Base-by-base conservation (phyloP, 2,329 filamentous ascomycete genomes). In the Diaporthe vexans region DNA sequence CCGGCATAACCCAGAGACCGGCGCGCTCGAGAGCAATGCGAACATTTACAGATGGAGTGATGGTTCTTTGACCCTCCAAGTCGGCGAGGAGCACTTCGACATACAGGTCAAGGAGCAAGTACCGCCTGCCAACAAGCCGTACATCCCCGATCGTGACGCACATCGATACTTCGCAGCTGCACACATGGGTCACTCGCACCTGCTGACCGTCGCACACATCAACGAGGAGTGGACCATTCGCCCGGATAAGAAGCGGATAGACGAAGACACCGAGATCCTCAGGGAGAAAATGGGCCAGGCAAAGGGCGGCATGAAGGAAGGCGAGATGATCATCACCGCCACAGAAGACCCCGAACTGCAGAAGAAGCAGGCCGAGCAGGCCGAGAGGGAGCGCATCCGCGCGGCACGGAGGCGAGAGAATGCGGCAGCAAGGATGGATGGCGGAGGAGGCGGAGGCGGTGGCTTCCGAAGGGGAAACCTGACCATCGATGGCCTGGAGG, bases 31-130 rank as follows among this genome's bases (percentile, higher is more conserved):
- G 80, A 95, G 93, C 80, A 96, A 96, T 80, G 90, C 94, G 3
- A 89, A 92, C 76, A 85, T 96, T 40, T 90, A 94, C 80, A 90
- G 90, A 78, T 96, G 94, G 94, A 94, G 92, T 76, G 94, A 96
- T 79, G 94, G 94, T 37, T 94, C 92, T 5, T 85, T 94, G 21
- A 95, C 93, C 15, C 85, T 96, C 33, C 90, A 93, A n/a, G 87
- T 95, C 33, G 94, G 93, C 19, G 91, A 91, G 74, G 91, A 92
- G 76, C 94, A 95, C 79, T 95, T 93, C 85, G 93, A 95, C 79
- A 88, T 95, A 59, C 88, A 91, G 76, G 91, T 90, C 78, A 95
- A 94, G 83, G 84, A 87, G 33, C 89, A 95, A 63, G 93, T 93
- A 2, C 92, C 93, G 2, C 85, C 88, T 1, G 84, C 84, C 17